phyloP scores from a whole-genome alignment of 768 basidiomycete genomes.

The Leucogyrophana mollusca region DNA sequence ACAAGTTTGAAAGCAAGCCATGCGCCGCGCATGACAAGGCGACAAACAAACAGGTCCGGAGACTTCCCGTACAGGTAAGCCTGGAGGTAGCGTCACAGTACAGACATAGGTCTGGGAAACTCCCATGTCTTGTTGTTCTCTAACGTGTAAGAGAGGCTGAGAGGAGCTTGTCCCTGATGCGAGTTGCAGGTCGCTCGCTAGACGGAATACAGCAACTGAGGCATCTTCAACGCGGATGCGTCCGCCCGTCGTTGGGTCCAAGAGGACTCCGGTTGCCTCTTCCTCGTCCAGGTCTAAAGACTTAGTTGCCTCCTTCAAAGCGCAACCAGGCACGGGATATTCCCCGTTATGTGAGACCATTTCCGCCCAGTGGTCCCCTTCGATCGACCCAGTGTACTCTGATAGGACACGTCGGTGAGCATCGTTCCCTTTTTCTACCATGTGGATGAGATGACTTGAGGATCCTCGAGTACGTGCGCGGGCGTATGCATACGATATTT shows the following conservation, averaged over 20 bases:
- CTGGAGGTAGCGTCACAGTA: slow-evolving; percentile 45
- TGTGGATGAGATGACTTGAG: slow-evolving; percentile 56
- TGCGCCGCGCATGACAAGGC: slow-evolving; percentile 52
- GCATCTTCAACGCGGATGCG: slow-evolving; percentile 61
- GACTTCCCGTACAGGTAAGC: slow-evolving; percentile 39
- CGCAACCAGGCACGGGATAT: slow-evolving; percentile 42
- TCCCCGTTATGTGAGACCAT: slow-evolving; percentile 33
- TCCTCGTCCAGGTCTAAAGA: slow-evolving; percentile 50
- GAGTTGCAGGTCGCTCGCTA: slow-evolving; percentile 29
- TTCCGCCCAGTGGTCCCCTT: slow-evolving; percentile 52
- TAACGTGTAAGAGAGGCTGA: slow-evolving; percentile 19
- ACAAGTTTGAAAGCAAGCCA: slow-evolving; percentile 60
- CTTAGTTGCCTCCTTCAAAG: slow-evolving; percentile 37
- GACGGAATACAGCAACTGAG: slow-evolving; percentile 52
- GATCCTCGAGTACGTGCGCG: slow-evolving; percentile 46
- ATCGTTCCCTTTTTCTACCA: slow-evolving; percentile 61
- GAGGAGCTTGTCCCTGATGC: slow-evolving; percentile 1
- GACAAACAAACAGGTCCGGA: slow-evolving; percentile 45
- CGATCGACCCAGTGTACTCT: slow-evolving; percentile 37
- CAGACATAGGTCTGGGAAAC: slow-evolving; percentile 41
- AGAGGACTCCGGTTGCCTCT: slow-evolving; percentile 11
- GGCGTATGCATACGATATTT: slow-evolving; percentile 56
- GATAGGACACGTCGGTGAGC: slow-evolving; percentile 53
- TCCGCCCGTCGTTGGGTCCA: slow-evolving; percentile 61
- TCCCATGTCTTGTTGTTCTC: slow-evolving; percentile 15